Evolutionary conservation across 176 grass and related monocot species (phyloP).

Genomic region (Eleusine indica): DNA sequence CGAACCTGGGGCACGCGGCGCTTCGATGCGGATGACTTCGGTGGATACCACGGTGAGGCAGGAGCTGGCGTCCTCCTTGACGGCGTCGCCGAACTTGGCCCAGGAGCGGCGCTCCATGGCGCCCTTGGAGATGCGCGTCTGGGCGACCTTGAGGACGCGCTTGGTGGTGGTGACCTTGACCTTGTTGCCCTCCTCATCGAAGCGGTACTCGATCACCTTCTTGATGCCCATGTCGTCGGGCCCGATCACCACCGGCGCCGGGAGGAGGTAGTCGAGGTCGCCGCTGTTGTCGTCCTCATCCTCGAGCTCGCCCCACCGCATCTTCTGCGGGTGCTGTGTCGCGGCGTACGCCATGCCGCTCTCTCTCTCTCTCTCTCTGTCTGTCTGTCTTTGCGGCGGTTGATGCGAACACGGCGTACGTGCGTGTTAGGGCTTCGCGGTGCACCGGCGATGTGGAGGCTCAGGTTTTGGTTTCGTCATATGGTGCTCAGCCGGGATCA

Average conservation of each 20-base stretch:
- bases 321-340: conserved; percentile 41
- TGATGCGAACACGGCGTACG: no score
- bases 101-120: conserved; percentile 76
- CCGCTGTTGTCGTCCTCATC: conserved; percentile 59
- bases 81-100: conserved; percentile 83
- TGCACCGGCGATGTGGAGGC: no score
- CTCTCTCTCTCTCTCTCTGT: no score
- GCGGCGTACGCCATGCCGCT: conserved; percentile 35
- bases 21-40: conserved; percentile 78
- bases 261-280: conserved; percentile 81
- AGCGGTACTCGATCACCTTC: conserved; percentile 70
- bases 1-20: conserved; percentile 75
- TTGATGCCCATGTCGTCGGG: conserved; percentile 79
- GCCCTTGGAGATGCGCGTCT: conserved; percentile 64
- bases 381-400: no score
- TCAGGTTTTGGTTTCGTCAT: no score
- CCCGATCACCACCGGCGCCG: conserved; percentile 63
- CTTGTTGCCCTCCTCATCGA: conserved; percentile 83
- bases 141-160: conserved; percentile 68
- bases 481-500: no score
- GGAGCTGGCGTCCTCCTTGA: conserved; percentile 63
- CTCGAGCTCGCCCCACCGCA: conserved; percentile 83
- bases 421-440: no score
- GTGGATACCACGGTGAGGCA: conserved; percentile 92
- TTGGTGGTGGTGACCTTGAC: conserved; percentile 78